Evolutionary conservation across 2,329 filamentous ascomycete species (phyloP).

Genomic region (Claviceps pazoutovae): DNA sequence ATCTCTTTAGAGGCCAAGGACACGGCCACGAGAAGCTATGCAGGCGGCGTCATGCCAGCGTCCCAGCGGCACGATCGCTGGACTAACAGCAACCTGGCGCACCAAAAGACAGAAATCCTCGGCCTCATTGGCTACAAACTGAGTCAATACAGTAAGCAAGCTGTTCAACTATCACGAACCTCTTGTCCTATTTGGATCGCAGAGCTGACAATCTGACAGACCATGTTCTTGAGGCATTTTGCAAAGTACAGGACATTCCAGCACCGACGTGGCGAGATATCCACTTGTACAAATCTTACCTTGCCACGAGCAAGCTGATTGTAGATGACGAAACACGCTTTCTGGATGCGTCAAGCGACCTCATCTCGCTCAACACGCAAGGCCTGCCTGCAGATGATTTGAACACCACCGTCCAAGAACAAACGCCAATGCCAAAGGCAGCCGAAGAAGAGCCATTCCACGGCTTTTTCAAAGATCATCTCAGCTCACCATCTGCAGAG

Average conservation of each 20-base stretch:
- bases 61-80: constrained; percentile 44
- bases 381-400: constrained; percentile 4
- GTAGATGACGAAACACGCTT: constrained; percentile 46
- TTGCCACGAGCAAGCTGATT: constrained; percentile 39
- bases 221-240: constrained; percentile 45
- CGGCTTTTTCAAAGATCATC: constrained; percentile 4
- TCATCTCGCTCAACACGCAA: constrained; percentile 26
- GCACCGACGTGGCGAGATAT: constrained; percentile 35
- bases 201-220: constrained; percentile 24
- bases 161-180: background rate
- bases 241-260: constrained; percentile 33
- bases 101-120: constrained; percentile 45
- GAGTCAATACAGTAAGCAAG: constrained; percentile 48
- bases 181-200: background rate
- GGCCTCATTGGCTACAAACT: constrained; percentile 52
- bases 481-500: constrained; percentile 1
- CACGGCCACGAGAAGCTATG: constrained; percentile 30
- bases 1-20: constrained; percentile 49
- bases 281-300: constrained; percentile 35
- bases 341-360: constrained; percentile 39
- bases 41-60: constrained; percentile 36
- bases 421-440: constrained; percentile 12
- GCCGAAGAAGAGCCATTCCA: constrained; percentile 3
- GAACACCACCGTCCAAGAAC: constrained; percentile 9
- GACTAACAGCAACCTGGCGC: constrained; percentile 42